A percentile compares a stretch with the other conserved stretches of the same genome.
Conservation (phyloP, 257 asterid genomes). For the Solanum pinnatisectum region DNA sequence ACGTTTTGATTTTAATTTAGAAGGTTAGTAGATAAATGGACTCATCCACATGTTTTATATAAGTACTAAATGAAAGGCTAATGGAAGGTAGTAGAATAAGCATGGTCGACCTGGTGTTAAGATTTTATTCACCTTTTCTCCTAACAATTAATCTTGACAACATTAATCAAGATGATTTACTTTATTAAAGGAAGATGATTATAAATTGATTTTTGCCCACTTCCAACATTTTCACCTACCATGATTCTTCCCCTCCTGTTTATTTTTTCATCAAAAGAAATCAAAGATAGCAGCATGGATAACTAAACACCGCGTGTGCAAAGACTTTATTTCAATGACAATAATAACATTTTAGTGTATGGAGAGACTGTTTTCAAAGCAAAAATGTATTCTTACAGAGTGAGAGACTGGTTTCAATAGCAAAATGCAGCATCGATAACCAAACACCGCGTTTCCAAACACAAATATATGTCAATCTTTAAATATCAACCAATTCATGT, state of each 20-base stretch:
- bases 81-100: not conserved
- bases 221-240: slow-evolving; percentile 5
- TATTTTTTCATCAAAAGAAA: not conserved
- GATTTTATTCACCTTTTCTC: not conserved
- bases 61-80: not conserved
- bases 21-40: not conserved
- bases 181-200: not conserved
- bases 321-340: not conserved
- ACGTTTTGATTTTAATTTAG: not conserved
- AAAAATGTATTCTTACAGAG: too few species aligned
- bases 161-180: not conserved
- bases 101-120: not conserved
- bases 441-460: not conserved
- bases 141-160: not conserved
- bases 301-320: not conserved
- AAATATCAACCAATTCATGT: not conserved
- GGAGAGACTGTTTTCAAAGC: not conserved
- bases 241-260: not conserved
- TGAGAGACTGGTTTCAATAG: too few species aligned
- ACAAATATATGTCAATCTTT: not conserved
- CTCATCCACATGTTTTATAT: not conserved
- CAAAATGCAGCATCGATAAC: too few species aligned
- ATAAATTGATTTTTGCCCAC: not conserved
- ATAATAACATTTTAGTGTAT: not conserved
- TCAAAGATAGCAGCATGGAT: slow-evolving; percentile 7